Base-by-base conservation (phyloP, 2,329 filamentous ascomycete species). In the Ophiognomonia clavigignenti-juglandacearum region DNA sequence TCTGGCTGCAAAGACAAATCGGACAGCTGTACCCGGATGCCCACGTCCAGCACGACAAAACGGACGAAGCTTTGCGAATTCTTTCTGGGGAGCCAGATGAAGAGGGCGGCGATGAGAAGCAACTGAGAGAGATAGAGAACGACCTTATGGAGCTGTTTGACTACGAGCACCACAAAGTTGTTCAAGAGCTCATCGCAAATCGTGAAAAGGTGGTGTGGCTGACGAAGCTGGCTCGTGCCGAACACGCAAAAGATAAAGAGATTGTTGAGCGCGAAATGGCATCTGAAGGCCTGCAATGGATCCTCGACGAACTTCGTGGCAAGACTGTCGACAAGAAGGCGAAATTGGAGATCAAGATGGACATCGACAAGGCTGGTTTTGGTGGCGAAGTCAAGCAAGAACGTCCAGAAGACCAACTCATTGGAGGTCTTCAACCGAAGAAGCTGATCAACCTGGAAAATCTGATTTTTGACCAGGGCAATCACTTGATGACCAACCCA, bases 401-500 rank as follows among this genome's bases (percentile, higher is more conserved):
- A 52, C 76, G 77, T 39, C 64, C 71, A 19, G 86, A 89, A 40
- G 84, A 83, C 43, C 78, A 80, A 43, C 71, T 96, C 18, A 77
- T 90, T 26, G 88, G 91, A 45, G 90, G 89, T 13, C 73, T 98
- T 31, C 87, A 93, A 59, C 93, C 95, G 3, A 84, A 84, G 56
- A 88, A 88, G 61, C 71, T 89, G 37, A 89, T 98, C 64, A 97
- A 97, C 62, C 74, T 98, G 43, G 92, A 98, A 48, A 97, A 97
- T 59, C 80, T 98, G 27, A 80, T 96, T 32, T 98, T 98, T 62
- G 93, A 97, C 57, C 92, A 97, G 67, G 93, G 93, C 44, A 98
- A 97, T 60, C 93, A 98, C 71, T 77, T 98, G 36, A 98, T 97
- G 92, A 97, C 93, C n/a, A 98, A 98, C 59, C 87, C 90, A 6